Evolutionary conservation across 73 alveolate species (phyloP), one percentile per base, ranked within the genome.

Genomic region (Paramecium bursaria): DNA sequence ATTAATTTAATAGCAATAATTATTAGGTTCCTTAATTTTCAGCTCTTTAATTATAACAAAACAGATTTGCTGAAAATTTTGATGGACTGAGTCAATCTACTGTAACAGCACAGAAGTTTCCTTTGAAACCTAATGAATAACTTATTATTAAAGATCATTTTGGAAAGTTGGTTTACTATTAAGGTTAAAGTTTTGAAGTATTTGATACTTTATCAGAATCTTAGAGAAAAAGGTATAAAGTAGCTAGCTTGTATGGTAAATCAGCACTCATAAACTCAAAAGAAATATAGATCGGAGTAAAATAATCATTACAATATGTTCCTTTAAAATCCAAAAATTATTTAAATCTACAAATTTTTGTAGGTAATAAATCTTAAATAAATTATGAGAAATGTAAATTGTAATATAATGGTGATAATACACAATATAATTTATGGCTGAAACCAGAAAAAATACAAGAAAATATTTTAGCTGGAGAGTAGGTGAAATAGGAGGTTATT

Each of bases 61-160:
- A 61, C 7, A 46, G 42, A 5, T 61, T 61, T 61, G 33, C 31
- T 0, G 80, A 61, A 61, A 61, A 61, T 33, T 61, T 61, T 61
- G 80, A 61, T 61, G 80, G 80, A 31, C 42, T 61, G 50, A 61
- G 80, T 17, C 21, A 31, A 35, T 61, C 80, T 4, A 31, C 80
- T 13, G 19, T 13, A 33, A 35, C 55, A 19, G n/a, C 31, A 35
- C 21, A 35, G 9, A 23, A 7, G 19, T 61, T 6, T 22, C 80
- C 80, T 33, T 61, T 61, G 47, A 61, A 35, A 61, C 31, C 42
- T 52, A 21, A 61, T 33, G 46, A 61, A 17, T 33, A 61, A 22
- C 31, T 61, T 15, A 33, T 33, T 0, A 31, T 61, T 2, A 61
- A 61, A 13, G 1, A 61, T 11, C 42, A 61, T 35, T 2, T 9